Evolutionary conservation across 345 rosid species (phyloP).

Genomic region (Streptanthus diversifolius): DNA sequence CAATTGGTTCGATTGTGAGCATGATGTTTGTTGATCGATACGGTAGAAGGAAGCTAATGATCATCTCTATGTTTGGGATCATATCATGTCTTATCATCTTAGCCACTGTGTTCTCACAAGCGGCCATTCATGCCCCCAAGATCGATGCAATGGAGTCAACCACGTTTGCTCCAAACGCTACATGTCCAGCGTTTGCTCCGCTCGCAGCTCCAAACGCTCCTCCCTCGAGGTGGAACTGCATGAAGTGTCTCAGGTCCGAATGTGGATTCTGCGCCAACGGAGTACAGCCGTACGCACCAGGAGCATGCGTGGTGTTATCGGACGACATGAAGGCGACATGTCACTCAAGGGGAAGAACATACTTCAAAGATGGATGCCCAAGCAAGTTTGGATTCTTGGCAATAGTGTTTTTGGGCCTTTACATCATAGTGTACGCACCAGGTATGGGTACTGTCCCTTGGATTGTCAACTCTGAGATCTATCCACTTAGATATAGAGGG

Average conservation of each 20-base stretch:
- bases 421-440: slow-evolving; percentile 67
- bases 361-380: slow-evolving; percentile 70
- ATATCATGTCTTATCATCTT: slow-evolving; percentile 51
- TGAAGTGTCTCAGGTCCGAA: slow-evolving; percentile 52
- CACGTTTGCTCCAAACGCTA: slow-evolving; percentile 52
- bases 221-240: slow-evolving; percentile 56
- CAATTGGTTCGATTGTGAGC: slow-evolving; percentile 69
- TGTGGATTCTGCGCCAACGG: slow-evolving; percentile 60
- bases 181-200: slow-evolving; percentile 46
- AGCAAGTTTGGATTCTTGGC: slow-evolving; percentile 74
- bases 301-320: slow-evolving; percentile 56
- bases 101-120: slow-evolving; percentile 51
- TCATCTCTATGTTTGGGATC: slow-evolving; percentile 74
- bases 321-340: slow-evolving; percentile 37
- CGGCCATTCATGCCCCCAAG: slow-evolving; percentile 53
- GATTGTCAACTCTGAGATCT: slow-evolving; percentile 94
- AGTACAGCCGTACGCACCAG: slow-evolving; percentile 50
- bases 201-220: slow-evolving; percentile 31
- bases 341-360: slow-evolving; percentile 36
- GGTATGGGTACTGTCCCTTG: slow-evolving; percentile 92
- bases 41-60: slow-evolving; percentile 76
- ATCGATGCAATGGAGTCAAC: slow-evolving; percentile 32
- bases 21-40: slow-evolving; percentile 70
- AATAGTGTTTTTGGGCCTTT: slow-evolving; percentile 55
- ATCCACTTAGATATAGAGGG: slow-evolving; percentile 78